Evolutionary conservation across 352 stramenopile species (phyloP), one percentile per base, ranked within the genome.

Genomic region (Globisporangium megalacanthum): DNA sequence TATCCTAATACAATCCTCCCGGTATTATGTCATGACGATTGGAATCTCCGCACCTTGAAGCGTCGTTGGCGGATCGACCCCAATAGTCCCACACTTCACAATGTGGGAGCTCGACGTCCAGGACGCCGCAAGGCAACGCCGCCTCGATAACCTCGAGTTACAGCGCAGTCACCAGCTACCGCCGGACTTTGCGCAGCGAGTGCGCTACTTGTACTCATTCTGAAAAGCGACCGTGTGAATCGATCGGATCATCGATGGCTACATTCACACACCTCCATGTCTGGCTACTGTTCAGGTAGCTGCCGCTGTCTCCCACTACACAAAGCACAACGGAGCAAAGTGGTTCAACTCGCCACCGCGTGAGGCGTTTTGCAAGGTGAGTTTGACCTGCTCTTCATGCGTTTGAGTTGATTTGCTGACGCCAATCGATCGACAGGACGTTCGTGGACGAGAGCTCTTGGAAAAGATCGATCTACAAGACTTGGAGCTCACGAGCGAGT

Each of bases 281-380:
- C 6, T 13, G 35, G 35, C 7, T 39, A 13, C 35, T 39, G 35
- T 29, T 8, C n/a, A 62, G 56, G 54, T 47, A 14, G 25, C 13
- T 5, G 49, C 31, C 8, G 56, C 56, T 10, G 17, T 47, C 10
- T 36, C 37, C 8, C 56, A 45, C 8, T 62, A 20, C 11, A 8
- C 6, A 8, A 39, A n/a, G 5, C 9, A 48, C 35, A 39, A 13
- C 8, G 56, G 56, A 17, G 17, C 58, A 20, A 72, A 76, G 42
- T 49, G 39, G n/a, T 62, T 77, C 25, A 22, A 8, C 4, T 17
- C 47, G 5, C 69, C 72, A 13, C 69, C 69, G 17, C 57, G 13
- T 0, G 72, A 74, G 17, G 13, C 65, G 6, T 72, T 72, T 49
- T 80, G 72, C 42, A 64, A 75, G 71, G 70, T 77, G 62, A 4